These are phyloP conservation scores for Xylaria sp. DNA, from an alignment of 2,329 filamentous ascomycete genomes.

Conservation along the genomic window DNA sequence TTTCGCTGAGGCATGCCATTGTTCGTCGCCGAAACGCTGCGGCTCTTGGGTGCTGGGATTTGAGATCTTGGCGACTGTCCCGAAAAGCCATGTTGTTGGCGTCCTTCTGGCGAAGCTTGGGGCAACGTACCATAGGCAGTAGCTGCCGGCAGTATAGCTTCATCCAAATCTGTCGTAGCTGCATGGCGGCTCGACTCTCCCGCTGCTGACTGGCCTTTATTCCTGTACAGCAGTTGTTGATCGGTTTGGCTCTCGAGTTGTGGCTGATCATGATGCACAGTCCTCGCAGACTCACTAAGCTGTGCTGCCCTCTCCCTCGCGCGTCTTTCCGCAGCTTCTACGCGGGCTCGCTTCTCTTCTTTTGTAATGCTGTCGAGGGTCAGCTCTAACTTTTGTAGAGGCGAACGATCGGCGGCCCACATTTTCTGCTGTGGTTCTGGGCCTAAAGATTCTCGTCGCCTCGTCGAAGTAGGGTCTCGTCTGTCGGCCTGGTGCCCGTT, in stretches of 20 bases:
- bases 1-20: conserved; percentile 62
- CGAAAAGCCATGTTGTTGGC: conserved; percentile 44
- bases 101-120: conserved; percentile 51
- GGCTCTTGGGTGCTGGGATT: conserved; percentile 45
- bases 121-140: conserved; percentile 45
- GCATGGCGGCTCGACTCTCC: conserved; percentile 44
- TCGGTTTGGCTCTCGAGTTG: conserved; percentile 39
- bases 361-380: conserved; percentile 94
- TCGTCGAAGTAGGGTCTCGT: conserved; percentile 43
- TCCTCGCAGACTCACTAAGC: conserved; percentile 39
- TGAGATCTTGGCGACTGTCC: conserved; percentile 47
- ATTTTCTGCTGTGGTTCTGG: conserved; percentile 61
- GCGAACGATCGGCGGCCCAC: conserved; percentile 85
- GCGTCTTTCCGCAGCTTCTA: conserved; percentile 82
- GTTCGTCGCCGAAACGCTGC: conserved; percentile 40
- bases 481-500: conserved; percentile 47
- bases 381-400: conserved; percentile 91
- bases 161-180: conserved; percentile 41
- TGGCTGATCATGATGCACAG: conserved; percentile 35
- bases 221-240: conserved; percentile 51
- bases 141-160: conserved; percentile 44
- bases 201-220: conserved; percentile 43
- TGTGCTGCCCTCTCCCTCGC: conserved; percentile 69
- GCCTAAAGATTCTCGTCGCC: conserved; percentile 54
- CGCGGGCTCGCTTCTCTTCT: conserved; percentile 88